Conservation (phyloP, 768 basidiomycete species). For the Tricholoma flavovirens region DNA sequence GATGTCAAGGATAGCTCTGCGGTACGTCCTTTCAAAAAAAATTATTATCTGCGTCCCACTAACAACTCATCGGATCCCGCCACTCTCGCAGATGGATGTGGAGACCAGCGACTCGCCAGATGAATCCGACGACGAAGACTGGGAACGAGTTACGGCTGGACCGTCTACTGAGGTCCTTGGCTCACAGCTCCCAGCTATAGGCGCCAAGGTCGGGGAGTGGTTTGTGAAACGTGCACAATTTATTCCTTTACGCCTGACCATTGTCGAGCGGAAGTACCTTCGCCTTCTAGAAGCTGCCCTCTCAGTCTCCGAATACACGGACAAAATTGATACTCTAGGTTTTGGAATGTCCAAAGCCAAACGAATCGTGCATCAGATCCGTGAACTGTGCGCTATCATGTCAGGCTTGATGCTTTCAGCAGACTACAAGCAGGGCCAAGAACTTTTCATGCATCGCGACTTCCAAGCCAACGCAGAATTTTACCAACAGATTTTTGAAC, state of each 20-base stretch:
- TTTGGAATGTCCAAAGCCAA: constrained; percentile 80
- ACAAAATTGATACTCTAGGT: constrained; percentile 81
- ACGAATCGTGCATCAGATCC: constrained; percentile 80
- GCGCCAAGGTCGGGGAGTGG: constrained; percentile 72
- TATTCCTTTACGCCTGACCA: constrained; percentile 73
- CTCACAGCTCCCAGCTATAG: constrained; percentile 50
- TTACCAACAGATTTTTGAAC: constrained; percentile 75
- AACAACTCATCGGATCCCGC: neutral
- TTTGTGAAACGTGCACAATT: constrained; percentile 76
- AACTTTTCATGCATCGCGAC: constrained; percentile 76
- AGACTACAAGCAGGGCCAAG: constrained; percentile 86
- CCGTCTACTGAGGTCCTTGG: constrained; percentile 36
- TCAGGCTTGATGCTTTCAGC: constrained; percentile 77
- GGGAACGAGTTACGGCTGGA: constrained; percentile 33
- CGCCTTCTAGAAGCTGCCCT: constrained; percentile 83
- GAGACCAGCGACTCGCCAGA: constrained; percentile 32
- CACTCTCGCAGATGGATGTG: constrained; percentile 38
- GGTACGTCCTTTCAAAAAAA: constrained; percentile 22
- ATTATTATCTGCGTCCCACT: neutral
- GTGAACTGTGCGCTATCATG: constrained; percentile 83
- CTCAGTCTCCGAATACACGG: constrained; percentile 82
- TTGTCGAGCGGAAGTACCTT: constrained; percentile 76
- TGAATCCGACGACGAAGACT: constrained; percentile 37
- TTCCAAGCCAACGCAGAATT: constrained; percentile 77
- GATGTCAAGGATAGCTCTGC: constrained; percentile 23